phyloP scores from a whole-genome alignment of 148 eudicot species.

The Amaranthus palmeri region DNA sequence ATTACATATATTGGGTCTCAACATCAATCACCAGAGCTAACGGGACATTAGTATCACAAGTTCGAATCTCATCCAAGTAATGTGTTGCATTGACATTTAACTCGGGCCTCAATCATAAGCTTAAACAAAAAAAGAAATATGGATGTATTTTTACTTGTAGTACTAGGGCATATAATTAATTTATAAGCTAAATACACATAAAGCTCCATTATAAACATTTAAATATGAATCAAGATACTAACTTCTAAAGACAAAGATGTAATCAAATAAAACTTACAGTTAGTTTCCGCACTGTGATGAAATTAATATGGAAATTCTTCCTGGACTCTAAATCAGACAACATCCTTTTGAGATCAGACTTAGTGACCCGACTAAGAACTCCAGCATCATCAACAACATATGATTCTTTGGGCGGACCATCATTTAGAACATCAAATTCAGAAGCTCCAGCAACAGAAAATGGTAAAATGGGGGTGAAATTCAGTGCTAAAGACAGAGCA shows the following conservation, averaged over 20 bases:
- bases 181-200: too few relatives aligned
- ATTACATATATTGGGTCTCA: too few relatives aligned
- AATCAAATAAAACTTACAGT: constrained; percentile 45
- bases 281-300: constrained; percentile 85
- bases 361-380: constrained; percentile 83
- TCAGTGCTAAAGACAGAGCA: constrained; percentile 73
- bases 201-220: not conserved
- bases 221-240: not conserved
- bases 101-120: too few relatives aligned
- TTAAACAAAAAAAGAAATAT: too few relatives aligned
- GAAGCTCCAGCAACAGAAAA: constrained; percentile 53
- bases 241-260: not conserved
- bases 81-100: too few relatives aligned
- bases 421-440: constrained; percentile 82
- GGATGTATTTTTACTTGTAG: too few relatives aligned
- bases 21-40: too few relatives aligned
- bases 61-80: too few relatives aligned
- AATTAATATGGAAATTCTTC: constrained; percentile 69
- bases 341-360: constrained; percentile 73
- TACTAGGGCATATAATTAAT: too few relatives aligned
- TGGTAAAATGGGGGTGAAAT: constrained; percentile 49
- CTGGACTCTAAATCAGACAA: constrained; percentile 86
- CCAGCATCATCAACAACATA: constrained; percentile 96
- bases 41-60: too few relatives aligned
- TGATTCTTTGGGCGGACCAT: constrained; percentile 76